phyloP scores from a whole-genome alignment of 2,329 filamentous ascomycete species.

The Phoma sp. region DNA sequence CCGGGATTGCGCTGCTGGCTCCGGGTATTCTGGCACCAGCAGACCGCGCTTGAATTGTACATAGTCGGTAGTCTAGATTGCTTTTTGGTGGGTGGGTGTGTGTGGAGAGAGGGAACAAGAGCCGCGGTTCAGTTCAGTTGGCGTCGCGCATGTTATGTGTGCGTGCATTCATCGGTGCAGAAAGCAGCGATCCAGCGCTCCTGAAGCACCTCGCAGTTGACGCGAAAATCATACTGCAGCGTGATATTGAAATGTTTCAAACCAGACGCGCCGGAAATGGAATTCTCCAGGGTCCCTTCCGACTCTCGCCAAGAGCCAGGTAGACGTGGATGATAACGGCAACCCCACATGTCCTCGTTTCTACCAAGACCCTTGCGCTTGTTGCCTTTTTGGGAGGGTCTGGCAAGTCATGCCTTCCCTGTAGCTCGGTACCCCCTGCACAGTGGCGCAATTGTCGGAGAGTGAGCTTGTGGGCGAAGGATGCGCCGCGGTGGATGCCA shows the following conservation, averaged over 20 bases:
- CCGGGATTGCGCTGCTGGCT: neutral
- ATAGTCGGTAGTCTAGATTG: too few relatives aligned
- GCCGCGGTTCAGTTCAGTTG: too few relatives aligned
- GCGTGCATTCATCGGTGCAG: neutral
- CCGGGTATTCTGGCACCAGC: neutral
- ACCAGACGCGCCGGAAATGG: neutral
- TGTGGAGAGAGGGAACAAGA: too few relatives aligned
- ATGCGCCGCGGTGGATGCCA: neutral
- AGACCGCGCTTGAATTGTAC: too few relatives aligned
- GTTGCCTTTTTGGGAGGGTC: neutral
- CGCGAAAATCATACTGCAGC: neutral
- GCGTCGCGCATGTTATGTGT: too few relatives aligned
- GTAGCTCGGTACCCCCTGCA: neutral
- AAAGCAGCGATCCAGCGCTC: neutral
- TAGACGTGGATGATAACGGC: neutral
- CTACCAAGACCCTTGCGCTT: neutral
- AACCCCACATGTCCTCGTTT: slow-evolving; percentile 8
- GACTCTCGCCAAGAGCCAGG: neutral
- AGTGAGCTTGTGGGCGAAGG: neutral
- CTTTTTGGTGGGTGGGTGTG: too few relatives aligned
- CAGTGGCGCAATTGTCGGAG: slow-evolving; percentile 1
- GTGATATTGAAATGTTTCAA: slow-evolving; percentile 17
- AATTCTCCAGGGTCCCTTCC: neutral
- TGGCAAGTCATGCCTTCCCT: slow-evolving; percentile 1
- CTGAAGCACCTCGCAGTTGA: too few relatives aligned